Evolutionary conservation across 345 rosid species (phyloP).

Genomic region (Abelmoschus esculentus): DNA sequence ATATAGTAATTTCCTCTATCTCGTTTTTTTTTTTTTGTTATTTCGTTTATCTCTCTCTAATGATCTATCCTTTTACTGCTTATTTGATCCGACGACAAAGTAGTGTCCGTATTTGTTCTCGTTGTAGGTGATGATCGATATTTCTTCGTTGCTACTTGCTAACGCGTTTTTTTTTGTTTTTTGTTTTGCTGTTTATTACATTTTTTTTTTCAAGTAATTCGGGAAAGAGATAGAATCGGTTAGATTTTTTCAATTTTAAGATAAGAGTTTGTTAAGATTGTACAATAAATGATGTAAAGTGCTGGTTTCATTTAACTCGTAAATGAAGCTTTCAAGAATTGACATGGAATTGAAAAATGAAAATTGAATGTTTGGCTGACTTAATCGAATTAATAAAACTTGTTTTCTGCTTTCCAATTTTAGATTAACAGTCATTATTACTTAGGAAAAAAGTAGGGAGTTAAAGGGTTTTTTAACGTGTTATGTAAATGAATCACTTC

Average conservation of each 20-base stretch:
- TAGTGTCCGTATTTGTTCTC: not conserved
- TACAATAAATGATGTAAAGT: not conserved
- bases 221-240: no score
- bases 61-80: not conserved
- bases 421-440: no score
- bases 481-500: no score
- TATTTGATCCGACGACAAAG: not conserved
- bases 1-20: conserved; percentile 20
- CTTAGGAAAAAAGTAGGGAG: no score
- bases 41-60: not conserved
- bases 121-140: not conserved
- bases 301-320: not conserved
- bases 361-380: not conserved
- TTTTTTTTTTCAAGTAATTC: no score
- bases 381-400: not conserved
- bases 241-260: not conserved
- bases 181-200: no score
- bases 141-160: not conserved
- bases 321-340: not conserved
- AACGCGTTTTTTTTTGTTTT: no score
- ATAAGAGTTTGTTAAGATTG: not conserved
- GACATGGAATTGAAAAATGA: conserved; percentile 6
- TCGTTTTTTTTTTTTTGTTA: no score
- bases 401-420: no score
- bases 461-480: not conserved